Conservation (phyloP, 805 yeast species). For the Millerago galiae region DNA sequence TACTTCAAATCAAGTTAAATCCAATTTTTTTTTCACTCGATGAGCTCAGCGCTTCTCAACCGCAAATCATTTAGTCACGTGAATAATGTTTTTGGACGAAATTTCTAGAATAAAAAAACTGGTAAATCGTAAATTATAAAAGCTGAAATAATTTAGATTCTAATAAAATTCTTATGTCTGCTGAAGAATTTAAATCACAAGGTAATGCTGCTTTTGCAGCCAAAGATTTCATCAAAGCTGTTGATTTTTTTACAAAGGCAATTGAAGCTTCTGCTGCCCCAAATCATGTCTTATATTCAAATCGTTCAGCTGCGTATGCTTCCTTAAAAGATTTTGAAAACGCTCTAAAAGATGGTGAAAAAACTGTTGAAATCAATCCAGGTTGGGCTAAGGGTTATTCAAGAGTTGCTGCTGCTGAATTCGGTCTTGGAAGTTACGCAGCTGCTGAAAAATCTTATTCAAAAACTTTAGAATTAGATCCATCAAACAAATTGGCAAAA, state of each 20-base stretch:
- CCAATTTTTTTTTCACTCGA: background rate
- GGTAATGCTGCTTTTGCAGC: conserved; percentile 92
- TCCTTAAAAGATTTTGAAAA: conserved; percentile 65
- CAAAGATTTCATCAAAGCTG: conserved; percentile 76
- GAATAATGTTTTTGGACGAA: background rate
- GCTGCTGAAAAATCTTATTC: conserved; percentile 67
- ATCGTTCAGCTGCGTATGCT: conserved; percentile 89
- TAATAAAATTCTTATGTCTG: conserved; percentile 34
- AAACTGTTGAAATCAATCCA: conserved; percentile 74
- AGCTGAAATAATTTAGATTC: background rate
- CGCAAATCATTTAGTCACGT: background rate
- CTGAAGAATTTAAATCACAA: conserved; percentile 79
- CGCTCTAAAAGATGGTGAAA: conserved; percentile 81
- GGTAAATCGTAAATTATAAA: background rate
- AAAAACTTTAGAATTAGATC: conserved; percentile 76
- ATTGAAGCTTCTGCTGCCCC: conserved; percentile 77
- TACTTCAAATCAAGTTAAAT: background rate
- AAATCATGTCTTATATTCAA: conserved; percentile 88
- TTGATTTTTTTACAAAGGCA: conserved; percentile 77
- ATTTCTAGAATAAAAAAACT: conserved; percentile 1
- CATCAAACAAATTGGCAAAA: conserved; percentile 78
- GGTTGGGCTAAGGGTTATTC: conserved; percentile 94
- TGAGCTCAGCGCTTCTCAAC: background rate
- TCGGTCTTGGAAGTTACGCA: conserved; percentile 76
- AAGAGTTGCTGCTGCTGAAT: conserved; percentile 89